A percentile compares a stretch with the other conserved stretches of the same genome.
Evolutionary conservation across 441 rosid species (phyloP).

Genomic region (Corymbia calophylla): DNA sequence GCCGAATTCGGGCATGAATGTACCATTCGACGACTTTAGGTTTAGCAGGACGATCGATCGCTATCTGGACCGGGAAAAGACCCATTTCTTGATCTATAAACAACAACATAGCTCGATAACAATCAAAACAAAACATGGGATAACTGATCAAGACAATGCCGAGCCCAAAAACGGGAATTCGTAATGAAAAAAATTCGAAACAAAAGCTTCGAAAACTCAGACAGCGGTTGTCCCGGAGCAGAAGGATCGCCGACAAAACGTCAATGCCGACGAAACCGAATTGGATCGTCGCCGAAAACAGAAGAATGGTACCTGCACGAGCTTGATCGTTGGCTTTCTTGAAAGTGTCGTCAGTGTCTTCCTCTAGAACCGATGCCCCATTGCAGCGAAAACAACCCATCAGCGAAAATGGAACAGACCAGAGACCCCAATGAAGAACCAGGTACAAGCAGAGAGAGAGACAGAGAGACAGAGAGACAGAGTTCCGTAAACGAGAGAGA

Average conservation of each 20-base stretch:
- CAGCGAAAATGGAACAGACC: neutral
- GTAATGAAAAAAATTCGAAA: neutral
- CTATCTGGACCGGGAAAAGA: neutral
- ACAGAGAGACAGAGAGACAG: neutral
- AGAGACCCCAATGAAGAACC: neutral
- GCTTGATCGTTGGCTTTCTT: slow-evolving; percentile 5
- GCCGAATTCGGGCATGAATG: neutral
- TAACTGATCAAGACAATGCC: neutral
- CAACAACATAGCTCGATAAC: neutral
- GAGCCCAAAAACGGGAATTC: neutral
- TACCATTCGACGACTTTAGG: neutral
- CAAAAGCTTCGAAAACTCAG: neutral
- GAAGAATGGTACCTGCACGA: slow-evolving; percentile 29
- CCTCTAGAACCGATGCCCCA: slow-evolving; percentile 30
- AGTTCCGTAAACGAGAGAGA: neutral
- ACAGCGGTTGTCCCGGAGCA: neutral
- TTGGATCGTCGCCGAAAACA: neutral
- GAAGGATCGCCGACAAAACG: neutral
- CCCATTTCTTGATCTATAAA: neutral
- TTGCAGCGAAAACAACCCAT: slow-evolving; percentile 64
- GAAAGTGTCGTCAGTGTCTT: slow-evolving; percentile 1
- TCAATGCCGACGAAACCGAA: neutral
- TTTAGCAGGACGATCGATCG: neutral
- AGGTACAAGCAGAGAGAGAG: neutral
- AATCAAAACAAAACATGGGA: neutral